Evolutionary conservation across 2,329 filamentous ascomycete genomes (phyloP).

Genomic region (Penicillium thymicola): DNA sequence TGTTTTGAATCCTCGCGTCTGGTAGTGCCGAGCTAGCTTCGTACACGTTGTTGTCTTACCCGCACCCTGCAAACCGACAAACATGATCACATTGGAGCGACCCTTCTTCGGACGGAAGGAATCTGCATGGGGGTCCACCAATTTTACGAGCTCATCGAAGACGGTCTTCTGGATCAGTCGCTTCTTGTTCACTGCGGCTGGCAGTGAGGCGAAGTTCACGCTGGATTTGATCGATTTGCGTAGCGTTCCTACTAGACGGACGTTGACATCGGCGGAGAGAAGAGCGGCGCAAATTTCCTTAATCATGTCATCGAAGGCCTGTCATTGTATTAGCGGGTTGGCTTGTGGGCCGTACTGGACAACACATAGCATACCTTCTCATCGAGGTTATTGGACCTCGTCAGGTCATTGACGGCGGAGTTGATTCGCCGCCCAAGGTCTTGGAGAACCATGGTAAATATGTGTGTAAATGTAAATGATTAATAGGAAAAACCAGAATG

Average conservation of each 20-base stretch:
- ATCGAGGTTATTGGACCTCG: slow-evolving; percentile 86
- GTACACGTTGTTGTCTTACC: slow-evolving; percentile 99
- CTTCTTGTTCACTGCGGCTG: slow-evolving; percentile 94
- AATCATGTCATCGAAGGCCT: slow-evolving; percentile 97
- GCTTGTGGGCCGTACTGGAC: neutral
- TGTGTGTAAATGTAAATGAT: slow-evolving; percentile 6
- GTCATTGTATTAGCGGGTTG: slow-evolving; percentile 9
- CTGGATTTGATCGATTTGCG: slow-evolving; percentile 87
- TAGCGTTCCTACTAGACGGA: slow-evolving; percentile 83
- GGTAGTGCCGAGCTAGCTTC: slow-evolving; percentile 92
- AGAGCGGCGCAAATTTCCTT: slow-evolving; percentile 97
- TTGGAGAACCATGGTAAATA: slow-evolving; percentile 83
- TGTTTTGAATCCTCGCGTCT: slow-evolving; percentile 85
- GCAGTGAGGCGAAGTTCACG: slow-evolving; percentile 93
- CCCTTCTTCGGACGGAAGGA: slow-evolving; percentile 97
- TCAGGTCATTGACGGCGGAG: slow-evolving; percentile 89
- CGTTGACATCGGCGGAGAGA: slow-evolving; percentile 95
- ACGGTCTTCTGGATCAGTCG: slow-evolving; percentile 96
- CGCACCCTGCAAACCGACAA: slow-evolving; percentile 94
- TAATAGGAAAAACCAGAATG: neutral
- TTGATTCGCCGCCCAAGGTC: slow-evolving; percentile 98
- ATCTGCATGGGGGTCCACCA: slow-evolving; percentile 93
- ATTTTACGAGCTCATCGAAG: slow-evolving; percentile 91
- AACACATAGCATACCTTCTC: slow-evolving; percentile 67
- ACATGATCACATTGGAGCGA: slow-evolving; percentile 97